Evolutionary conservation across 306 rosid species (phyloP).

Genomic region (Cicer chorassanicum): DNA sequence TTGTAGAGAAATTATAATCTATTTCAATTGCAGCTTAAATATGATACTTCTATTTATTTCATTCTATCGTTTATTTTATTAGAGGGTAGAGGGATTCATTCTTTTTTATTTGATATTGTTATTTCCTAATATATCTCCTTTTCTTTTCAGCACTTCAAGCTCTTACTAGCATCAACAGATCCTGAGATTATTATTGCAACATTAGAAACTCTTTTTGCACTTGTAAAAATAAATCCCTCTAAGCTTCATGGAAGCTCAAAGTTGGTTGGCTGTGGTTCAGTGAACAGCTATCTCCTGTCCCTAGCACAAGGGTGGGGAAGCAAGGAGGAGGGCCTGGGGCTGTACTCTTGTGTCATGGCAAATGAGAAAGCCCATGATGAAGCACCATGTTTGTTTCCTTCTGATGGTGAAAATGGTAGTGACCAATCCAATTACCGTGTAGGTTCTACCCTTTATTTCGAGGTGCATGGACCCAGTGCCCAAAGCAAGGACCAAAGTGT

Average conservation of each 20-base stretch:
- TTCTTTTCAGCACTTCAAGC: slow-evolving; percentile 85
- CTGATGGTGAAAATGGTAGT: slow-evolving; percentile 68
- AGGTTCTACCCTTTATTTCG: slow-evolving; percentile 95
- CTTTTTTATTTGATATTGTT: slow-evolving; percentile 29
- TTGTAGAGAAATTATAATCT: slow-evolving; percentile 27
- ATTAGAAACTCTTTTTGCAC: slow-evolving; percentile 87
- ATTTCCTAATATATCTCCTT: slow-evolving; percentile 7
- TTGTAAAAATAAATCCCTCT: slow-evolving; percentile 90
- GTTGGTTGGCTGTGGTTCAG: slow-evolving; percentile 90
- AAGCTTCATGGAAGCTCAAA: slow-evolving; percentile 92
- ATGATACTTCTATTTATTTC: neutral
- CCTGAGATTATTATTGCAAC: slow-evolving; percentile 88
- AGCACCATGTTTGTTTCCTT: slow-evolving; percentile 77
- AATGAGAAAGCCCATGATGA: slow-evolving; percentile 78
- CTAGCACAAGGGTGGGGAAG: slow-evolving; percentile 99
- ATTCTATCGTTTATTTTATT: slow-evolving; percentile 12
- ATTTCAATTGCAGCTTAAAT: slow-evolving; percentile 21
- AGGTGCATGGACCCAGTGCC: slow-evolving; percentile 65
- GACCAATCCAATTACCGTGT: slow-evolving; percentile 72
- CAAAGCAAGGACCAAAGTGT: slow-evolving; percentile 58
- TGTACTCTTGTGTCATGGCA: slow-evolving; percentile 85
- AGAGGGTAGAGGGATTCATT: slow-evolving; percentile 27
- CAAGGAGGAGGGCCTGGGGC: slow-evolving; percentile 97
- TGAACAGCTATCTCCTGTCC: slow-evolving; percentile 85
- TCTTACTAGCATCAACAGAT: slow-evolving; percentile 87